Evolutionary conservation across 441 rosid species (phyloP).

Genomic region (Populus hybrid): DNA sequence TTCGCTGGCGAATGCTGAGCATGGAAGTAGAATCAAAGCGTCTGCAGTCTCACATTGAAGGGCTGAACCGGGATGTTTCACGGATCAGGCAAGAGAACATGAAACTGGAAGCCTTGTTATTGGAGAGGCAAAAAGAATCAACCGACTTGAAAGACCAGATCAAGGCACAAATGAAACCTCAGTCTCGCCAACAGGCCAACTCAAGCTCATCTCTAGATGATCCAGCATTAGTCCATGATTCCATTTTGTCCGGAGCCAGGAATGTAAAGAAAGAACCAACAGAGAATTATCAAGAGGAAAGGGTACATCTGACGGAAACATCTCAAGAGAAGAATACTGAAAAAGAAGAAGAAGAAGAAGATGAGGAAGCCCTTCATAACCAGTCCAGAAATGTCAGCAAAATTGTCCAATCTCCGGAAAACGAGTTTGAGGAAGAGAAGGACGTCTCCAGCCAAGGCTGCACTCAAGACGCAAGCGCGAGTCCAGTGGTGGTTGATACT

Average conservation of each 20-base stretch:
- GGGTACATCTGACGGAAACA: slow-evolving; percentile 18
- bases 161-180: slow-evolving; percentile 28
- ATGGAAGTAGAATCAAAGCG: slow-evolving; percentile 74
- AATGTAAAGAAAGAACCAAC: slow-evolving; percentile 32
- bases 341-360: slow-evolving; percentile 29
- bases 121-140: slow-evolving; percentile 51
- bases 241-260: slow-evolving; percentile 36
- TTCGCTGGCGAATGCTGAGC: slow-evolving; percentile 63
- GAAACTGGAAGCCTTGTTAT: slow-evolving; percentile 46
- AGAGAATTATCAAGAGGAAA: slow-evolving; percentile 35
- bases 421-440: slow-evolving; percentile 40
- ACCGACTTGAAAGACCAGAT: slow-evolving; percentile 40
- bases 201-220: slow-evolving; percentile 27
- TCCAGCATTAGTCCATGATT: slow-evolving; percentile 24
- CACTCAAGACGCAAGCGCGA: slow-evolving; percentile 31
- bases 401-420: slow-evolving; percentile 55
- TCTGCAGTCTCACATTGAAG: slow-evolving; percentile 56
- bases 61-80: slow-evolving; percentile 49
- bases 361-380: neutral
- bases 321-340: slow-evolving; percentile 24
- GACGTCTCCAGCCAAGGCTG: slow-evolving; percentile 29
- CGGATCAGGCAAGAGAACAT: slow-evolving; percentile 50
- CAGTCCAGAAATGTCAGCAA: slow-evolving; percentile 18
- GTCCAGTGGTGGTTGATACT: slow-evolving; percentile 20
- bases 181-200: slow-evolving; percentile 34